Conservation (phyloP, 192 early-diverging fungal species). For the Spizellomyces punctatus region DNA sequence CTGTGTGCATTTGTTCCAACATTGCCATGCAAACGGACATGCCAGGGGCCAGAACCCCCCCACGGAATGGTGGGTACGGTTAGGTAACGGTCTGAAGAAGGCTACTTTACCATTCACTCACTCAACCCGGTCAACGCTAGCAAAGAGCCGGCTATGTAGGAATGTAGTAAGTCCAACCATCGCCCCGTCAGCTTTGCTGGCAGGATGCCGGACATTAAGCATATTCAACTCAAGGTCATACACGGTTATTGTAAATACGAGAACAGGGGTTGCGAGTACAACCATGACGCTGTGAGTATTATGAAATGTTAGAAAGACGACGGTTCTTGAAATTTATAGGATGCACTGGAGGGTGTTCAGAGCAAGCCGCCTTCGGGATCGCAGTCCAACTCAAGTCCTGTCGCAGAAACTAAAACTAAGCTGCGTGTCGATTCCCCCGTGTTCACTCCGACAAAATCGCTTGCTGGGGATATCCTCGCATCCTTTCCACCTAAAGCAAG, state of each 20-base stretch:
- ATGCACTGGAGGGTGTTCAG: no score
- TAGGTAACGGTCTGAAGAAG: background rate
- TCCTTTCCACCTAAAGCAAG: slow-evolving; percentile 1
- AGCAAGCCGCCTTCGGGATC: no score
- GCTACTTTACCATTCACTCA: background rate
- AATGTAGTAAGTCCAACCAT: slow-evolving; percentile 27
- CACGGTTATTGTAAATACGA: slow-evolving; percentile 86
- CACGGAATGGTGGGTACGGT: no score
- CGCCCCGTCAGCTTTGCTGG: no score
- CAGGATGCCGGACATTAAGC: no score
- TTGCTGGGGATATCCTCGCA: background rate
- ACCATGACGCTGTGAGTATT: slow-evolving; percentile 43
- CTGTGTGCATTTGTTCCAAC: no score
- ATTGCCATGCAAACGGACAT: no score
- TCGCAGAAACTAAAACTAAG: background rate
- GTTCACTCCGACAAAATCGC: slow-evolving; percentile 51
- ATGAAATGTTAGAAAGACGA: no score
- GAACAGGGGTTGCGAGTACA: slow-evolving; percentile 81
- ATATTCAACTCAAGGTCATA: slow-evolving; percentile 35
- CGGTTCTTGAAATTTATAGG: no score
- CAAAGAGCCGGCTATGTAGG: slow-evolving; percentile 1
- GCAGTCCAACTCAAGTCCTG: background rate
- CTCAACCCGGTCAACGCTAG: background rate
- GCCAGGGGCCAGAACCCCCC: no score
- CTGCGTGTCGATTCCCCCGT: slow-evolving; percentile 72